A percentile compares a stretch with the other conserved stretches of the same genome.
phyloP scores from a whole-genome alignment of 2,329 filamentous ascomycete species.

The Clarireedia homoeocarpa region DNA sequence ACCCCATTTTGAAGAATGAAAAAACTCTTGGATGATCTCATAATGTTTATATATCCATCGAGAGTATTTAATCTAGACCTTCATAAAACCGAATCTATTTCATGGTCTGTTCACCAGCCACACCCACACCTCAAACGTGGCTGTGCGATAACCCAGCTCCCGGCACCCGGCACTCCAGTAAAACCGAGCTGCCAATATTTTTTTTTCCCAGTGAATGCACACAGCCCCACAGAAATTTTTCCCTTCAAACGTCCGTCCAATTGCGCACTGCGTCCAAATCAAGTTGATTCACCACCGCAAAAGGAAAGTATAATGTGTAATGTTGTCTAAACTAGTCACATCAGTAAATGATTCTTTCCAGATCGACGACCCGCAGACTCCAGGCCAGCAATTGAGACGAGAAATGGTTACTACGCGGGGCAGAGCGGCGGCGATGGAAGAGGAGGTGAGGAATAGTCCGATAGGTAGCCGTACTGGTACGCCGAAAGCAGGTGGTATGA shows the following conservation, averaged over 20 bases:
- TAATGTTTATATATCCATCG: background rate
- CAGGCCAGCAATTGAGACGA: slow-evolving; percentile 7
- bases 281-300: background rate
- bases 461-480: background rate
- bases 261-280: background rate
- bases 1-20: background rate
- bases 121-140: no score
- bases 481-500: background rate
- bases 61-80: background rate
- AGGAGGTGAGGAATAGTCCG: slow-evolving; percentile 9
- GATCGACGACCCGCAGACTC: slow-evolving; percentile 5
- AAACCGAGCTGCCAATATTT: no score
- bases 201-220: no score
- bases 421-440: slow-evolving; percentile 9
- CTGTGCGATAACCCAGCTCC: no score
- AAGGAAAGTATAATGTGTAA: slow-evolving; percentile 9
- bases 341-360: slow-evolving; percentile 20
- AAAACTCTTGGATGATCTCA: background rate
- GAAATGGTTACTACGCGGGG: slow-evolving; percentile 20
- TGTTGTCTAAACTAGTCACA: slow-evolving; percentile 24
- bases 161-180: no score
- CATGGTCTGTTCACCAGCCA: no score
- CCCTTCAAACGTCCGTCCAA: background rate
- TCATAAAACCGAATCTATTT: background rate
- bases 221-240: no score